Percentiles rank a stretch among this genome's conserved stretches.
These are phyloP conservation scores for Nepenthes alata DNA, from an alignment of 179 eudicot genomes.

Conservation along the genomic window DNA sequence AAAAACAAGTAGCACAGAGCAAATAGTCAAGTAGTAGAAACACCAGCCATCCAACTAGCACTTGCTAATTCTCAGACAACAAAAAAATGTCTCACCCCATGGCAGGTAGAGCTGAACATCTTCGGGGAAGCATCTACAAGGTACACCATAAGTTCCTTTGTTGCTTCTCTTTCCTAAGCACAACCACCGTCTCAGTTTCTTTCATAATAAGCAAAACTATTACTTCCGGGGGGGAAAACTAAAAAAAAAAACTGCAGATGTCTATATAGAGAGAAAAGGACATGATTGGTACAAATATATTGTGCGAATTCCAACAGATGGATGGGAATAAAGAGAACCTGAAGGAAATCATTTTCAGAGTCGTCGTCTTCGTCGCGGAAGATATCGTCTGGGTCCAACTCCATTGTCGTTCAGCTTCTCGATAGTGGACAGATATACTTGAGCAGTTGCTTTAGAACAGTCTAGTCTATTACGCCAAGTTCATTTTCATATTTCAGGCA, in stretches of 20 bases:
- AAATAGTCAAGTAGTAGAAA: too few species aligned
- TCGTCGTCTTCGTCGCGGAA: constrained; percentile 84
- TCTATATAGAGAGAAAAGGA: background rate
- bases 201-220: too few species aligned
- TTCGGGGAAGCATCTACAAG: constrained; percentile 90
- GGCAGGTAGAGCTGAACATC: constrained; percentile 54
- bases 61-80: too few species aligned
- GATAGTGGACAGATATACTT: background rate
- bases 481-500: too few species aligned
- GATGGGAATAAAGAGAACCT: constrained; percentile 15
- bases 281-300: background rate
- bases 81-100: constrained; percentile 18
- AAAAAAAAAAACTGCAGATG: background rate
- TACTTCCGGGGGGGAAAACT: background rate
- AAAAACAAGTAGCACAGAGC: too few species aligned
- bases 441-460: too few species aligned
- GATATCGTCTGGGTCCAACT: constrained; percentile 77
- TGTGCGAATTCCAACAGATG: too few species aligned
- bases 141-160: constrained; percentile 65
- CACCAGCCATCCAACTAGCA: too few species aligned
- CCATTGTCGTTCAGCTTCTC: constrained; percentile 24
- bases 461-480: too few species aligned
- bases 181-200: background rate
- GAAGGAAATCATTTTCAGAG: constrained; percentile 32
- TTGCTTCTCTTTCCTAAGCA: constrained; percentile 45